Conservation (phyloP, 768 basidiomycete genomes). For the Agaricus bisporus region DNA sequence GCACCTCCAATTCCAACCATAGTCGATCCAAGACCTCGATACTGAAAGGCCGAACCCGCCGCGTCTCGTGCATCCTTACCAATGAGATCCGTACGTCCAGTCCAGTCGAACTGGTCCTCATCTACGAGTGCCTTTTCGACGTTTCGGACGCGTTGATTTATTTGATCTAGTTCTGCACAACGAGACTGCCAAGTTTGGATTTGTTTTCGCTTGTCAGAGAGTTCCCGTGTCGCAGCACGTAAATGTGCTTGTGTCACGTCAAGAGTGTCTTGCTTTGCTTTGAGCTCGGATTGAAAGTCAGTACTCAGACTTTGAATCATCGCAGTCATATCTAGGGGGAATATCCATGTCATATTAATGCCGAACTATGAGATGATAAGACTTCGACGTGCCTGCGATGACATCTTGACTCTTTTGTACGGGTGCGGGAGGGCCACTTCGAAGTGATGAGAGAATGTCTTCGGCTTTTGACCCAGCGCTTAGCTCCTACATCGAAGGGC, state of each 20-base stretch:
- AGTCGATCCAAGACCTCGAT: conserved; percentile 61
- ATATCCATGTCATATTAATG: neutral
- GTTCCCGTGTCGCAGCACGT: conserved; percentile 81
- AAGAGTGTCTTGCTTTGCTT: conserved; percentile 81
- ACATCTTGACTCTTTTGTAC: conserved; percentile 88
- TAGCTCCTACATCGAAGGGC: conserved; percentile 44
- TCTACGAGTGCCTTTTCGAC: conserved; percentile 72
- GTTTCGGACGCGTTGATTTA: conserved; percentile 77
- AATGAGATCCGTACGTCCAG: conserved; percentile 56
- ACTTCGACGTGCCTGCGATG: conserved; percentile 49
- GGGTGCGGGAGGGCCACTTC: conserved; percentile 68
- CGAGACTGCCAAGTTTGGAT: conserved; percentile 70
- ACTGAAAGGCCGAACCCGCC: conserved; percentile 64
- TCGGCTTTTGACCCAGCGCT: conserved; percentile 68
- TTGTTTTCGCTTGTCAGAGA: conserved; percentile 86
- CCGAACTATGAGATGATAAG: neutral
- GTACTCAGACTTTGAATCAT: conserved; percentile 76
- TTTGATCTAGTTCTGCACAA: conserved; percentile 75
- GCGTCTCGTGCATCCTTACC: conserved; percentile 31
- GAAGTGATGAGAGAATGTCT: conserved; percentile 70
- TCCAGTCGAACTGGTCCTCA: conserved; percentile 86
- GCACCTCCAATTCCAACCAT: conserved; percentile 59
- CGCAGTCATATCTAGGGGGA: conserved; percentile 62
- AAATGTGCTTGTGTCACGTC: conserved; percentile 84
- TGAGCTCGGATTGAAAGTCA: conserved; percentile 82